These are phyloP conservation scores for Lentinula novae-zelandiae DNA, from an alignment of 1,284 basidiomycete genomes.

Conservation along the genomic window DNA sequence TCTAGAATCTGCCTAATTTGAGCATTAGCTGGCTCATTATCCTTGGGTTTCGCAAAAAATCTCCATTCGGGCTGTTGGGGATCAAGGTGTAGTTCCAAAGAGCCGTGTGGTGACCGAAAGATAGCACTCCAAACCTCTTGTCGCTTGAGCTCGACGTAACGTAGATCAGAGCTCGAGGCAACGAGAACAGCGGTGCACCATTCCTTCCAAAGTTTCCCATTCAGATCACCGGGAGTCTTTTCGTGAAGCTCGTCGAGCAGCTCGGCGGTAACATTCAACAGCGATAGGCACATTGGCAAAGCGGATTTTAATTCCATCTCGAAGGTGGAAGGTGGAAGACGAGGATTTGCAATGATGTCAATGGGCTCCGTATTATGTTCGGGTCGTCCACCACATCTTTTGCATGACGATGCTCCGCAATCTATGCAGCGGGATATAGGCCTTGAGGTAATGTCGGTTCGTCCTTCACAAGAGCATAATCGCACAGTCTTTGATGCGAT, in stretches of 20 bases:
- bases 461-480: conserved; percentile 88
- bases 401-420: conserved; percentile 81
- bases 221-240: conserved; percentile 38
- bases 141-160: conserved; percentile 83
- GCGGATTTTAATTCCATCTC: conserved; percentile 72
- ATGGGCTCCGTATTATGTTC: conserved; percentile 73
- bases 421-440: conserved; percentile 70
- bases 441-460: conserved; percentile 71
- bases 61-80: conserved; percentile 84
- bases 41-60: conserved; percentile 69
- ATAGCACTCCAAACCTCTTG: conserved; percentile 85
- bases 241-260: conserved; percentile 54
- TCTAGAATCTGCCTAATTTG: conserved; percentile 74
- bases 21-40: conserved; percentile 73
- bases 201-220: conserved; percentile 52
- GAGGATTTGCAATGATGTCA: conserved; percentile 43
- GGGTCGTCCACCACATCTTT: conserved; percentile 85
- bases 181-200: conserved; percentile 73
- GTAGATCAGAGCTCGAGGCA: conserved; percentile 63
- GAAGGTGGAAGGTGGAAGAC: conserved; percentile 71
- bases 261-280: conserved; percentile 50
- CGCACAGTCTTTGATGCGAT: conserved; percentile 72
- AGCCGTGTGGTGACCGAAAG: conserved; percentile 72
- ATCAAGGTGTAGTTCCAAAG: conserved; percentile 76
- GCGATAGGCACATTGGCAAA: conserved; percentile 82